These are phyloP conservation scores for Lagenaria siceraria DNA, from an alignment of 306 rosid genomes.

Conservation along the genomic window DNA sequence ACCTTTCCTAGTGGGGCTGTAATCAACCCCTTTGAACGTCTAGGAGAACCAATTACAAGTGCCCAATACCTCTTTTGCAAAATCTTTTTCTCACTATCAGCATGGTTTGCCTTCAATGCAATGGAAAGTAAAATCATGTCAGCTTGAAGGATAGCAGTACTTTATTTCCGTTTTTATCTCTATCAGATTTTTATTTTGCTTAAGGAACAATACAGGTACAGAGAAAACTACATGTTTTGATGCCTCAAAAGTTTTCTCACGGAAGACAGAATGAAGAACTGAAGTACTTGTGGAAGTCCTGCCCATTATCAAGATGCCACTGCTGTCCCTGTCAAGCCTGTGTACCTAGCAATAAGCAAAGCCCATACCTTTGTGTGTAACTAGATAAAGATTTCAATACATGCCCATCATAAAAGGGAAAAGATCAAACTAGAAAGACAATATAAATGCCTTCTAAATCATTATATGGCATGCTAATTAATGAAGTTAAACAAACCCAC, in stretches of 20 bases:
- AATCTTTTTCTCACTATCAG: slow-evolving; percentile 26
- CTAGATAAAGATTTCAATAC: background rate
- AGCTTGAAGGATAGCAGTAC: background rate
- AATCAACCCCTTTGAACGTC: slow-evolving; percentile 48
- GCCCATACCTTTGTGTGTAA: slow-evolving; percentile 3
- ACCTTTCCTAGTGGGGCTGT: slow-evolving; percentile 83
- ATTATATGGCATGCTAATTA: background rate
- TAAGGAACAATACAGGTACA: background rate
- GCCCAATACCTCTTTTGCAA: slow-evolving; percentile 72
- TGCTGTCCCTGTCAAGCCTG: slow-evolving; percentile 77
- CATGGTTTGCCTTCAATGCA: slow-evolving; percentile 15
- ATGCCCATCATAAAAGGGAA: background rate
- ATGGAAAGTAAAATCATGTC: slow-evolving; percentile 6
- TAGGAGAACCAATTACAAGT: slow-evolving; percentile 87
- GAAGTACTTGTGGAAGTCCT: slow-evolving; percentile 68
- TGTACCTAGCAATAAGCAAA: slow-evolving; percentile 42
- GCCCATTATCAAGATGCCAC: slow-evolving; percentile 88
- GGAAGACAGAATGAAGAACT: slow-evolving; percentile 69
- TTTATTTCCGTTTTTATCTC: background rate
- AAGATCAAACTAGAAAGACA: background rate
- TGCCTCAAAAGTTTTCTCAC: slow-evolving; percentile 66
- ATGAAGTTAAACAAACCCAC: background rate
- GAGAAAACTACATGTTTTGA: slow-evolving; percentile 38
- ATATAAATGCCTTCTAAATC: background rate
- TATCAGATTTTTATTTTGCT: background rate